Evolutionary conservation across 2,329 filamentous ascomycete species (phyloP).

Genomic region (Elsinoe batatas): DNA sequence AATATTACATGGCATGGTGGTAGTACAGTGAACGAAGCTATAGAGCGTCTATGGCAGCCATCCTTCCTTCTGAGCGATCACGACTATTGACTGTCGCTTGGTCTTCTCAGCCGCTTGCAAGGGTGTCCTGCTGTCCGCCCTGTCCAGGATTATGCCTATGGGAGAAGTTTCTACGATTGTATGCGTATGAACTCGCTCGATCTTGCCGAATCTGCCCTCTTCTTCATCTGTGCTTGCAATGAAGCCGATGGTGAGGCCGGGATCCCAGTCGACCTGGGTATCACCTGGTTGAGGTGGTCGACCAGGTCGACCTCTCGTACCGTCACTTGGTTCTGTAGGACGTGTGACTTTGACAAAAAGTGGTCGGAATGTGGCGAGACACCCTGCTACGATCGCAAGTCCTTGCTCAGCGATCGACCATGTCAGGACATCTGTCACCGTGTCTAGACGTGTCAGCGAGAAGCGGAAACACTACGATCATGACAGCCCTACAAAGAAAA

Average conservation of each 20-base stretch:
- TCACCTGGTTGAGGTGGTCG: conserved; percentile 7
- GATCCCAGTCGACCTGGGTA: conserved; percentile 11
- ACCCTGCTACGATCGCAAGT: conserved; percentile 7
- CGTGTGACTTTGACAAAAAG: conserved; percentile 1
- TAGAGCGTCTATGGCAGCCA: not conserved
- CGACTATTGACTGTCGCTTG: not conserved
- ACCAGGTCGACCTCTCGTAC: conserved; percentile 9
- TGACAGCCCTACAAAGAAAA: conserved; percentile 1
- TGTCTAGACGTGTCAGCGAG: not conserved
- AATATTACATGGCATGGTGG: not conserved
- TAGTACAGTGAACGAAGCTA: not conserved
- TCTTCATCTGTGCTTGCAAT: conserved; percentile 4
- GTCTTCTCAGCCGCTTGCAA: not conserved
- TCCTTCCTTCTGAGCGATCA: not conserved
- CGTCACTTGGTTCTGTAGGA: not conserved
- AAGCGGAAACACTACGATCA: not conserved
- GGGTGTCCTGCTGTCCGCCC: not conserved
- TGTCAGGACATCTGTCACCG: conserved; percentile 5
- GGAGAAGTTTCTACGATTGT: not conserved
- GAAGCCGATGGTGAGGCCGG: conserved; percentile 10
- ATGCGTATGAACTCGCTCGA: not conserved
- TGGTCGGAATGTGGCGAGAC: conserved; percentile 1
- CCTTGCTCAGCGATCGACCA: conserved; percentile 10
- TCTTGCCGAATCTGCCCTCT: not conserved
- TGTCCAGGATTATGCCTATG: not conserved